phyloP scores from a whole-genome alignment of 306 rosid genomes.

The Hippophae tibetana region DNA sequence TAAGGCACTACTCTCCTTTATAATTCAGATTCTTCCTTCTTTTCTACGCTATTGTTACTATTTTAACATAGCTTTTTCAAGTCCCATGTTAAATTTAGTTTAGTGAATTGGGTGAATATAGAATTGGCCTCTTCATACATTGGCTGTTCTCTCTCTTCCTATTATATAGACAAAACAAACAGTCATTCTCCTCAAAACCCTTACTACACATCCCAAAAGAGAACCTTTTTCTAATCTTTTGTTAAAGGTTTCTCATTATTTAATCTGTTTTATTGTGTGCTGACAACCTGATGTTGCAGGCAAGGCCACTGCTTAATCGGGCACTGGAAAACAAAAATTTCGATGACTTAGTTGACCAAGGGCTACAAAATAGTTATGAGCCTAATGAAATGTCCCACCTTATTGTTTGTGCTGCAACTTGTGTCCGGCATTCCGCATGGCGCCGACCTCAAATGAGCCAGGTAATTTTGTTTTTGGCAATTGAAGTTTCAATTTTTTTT shows the following conservation, averaged over 20 bases:
- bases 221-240: too few relatives aligned
- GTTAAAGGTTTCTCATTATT: too few relatives aligned
- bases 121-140: background rate
- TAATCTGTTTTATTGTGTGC: background rate
- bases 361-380: slow-evolving; percentile 51
- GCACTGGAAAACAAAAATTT: slow-evolving; percentile 62
- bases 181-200: background rate
- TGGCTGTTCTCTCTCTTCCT: background rate
- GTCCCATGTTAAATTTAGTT: slow-evolving; percentile 27
- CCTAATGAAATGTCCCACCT: slow-evolving; percentile 63
- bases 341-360: slow-evolving; percentile 63
- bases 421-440: slow-evolving; percentile 85
- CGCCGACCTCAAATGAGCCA: slow-evolving; percentile 91
- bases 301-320: slow-evolving; percentile 64
- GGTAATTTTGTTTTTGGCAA: slow-evolving; percentile 31
- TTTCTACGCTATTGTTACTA: background rate
- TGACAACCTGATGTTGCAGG: slow-evolving; percentile 40
- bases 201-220: too few relatives aligned
- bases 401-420: slow-evolving; percentile 89
- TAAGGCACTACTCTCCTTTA: slow-evolving; percentile 17
- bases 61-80: too few relatives aligned
- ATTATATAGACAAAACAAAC: too few relatives aligned
- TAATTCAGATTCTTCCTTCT: background rate
- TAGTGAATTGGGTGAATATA: slow-evolving; percentile 89
- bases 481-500: background rate